These are phyloP conservation scores for Camellia lanceoleosa DNA, from an alignment of 148 eudicot species.

Conservation along the genomic window DNA sequence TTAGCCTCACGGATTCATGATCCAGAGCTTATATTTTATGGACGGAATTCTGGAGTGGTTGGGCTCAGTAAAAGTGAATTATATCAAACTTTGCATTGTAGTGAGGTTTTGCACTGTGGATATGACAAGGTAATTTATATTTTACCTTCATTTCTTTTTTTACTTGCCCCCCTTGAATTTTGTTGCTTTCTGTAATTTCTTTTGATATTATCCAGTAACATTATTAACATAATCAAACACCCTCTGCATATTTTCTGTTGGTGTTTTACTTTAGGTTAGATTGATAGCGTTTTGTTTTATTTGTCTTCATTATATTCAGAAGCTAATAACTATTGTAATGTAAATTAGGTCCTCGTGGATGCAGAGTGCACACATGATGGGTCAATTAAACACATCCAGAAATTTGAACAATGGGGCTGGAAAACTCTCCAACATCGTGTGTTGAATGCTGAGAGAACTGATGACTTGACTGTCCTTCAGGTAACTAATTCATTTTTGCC, in stretches of 20 bases:
- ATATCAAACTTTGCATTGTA: conserved; percentile 27
- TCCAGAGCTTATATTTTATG: conserved; percentile 87
- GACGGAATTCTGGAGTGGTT: conserved; percentile 79
- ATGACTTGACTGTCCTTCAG: conserved; percentile 74
- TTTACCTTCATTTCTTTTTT: not conserved
- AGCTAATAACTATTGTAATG: conserved; percentile 19
- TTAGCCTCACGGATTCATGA: conserved; percentile 26
- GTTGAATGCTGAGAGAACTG: conserved; percentile 83
- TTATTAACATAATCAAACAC: not conserved
- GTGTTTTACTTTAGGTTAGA: not conserved
- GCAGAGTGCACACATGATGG: conserved; percentile 99
- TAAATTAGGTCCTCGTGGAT: conserved; percentile 89
- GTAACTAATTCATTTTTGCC: conserved; percentile 26
- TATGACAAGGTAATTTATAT: conserved; percentile 68
- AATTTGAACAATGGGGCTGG: conserved; percentile 98
- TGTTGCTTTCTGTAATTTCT: not conserved
- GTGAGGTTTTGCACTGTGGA: conserved; percentile 50
- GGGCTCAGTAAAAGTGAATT: conserved; percentile 61
- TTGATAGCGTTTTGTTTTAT: not conserved
- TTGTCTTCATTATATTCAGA: conserved; percentile 13
- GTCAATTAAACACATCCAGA: conserved; percentile 86
- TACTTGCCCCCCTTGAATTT: not conserved
- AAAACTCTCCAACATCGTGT: conserved; percentile 85
- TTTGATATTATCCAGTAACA: not conserved
- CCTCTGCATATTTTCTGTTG: not conserved